A percentile compares a stretch with the other conserved stretches of the same genome.
Conservation (phyloP, 2,329 filamentous ascomycete species). For the Orbilia oligospora region DNA sequence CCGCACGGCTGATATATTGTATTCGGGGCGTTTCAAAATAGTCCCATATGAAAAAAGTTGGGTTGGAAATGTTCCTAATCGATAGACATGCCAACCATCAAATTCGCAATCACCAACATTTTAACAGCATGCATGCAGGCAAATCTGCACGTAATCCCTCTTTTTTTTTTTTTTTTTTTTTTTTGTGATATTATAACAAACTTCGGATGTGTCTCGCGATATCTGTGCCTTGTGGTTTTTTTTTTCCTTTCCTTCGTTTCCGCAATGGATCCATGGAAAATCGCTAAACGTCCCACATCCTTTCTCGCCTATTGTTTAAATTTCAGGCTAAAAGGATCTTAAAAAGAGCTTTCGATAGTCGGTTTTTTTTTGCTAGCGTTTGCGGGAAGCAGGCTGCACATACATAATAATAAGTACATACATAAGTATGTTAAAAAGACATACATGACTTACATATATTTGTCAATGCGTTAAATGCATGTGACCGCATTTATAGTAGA, state of each 20-base stretch:
- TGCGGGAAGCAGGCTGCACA: not conserved
- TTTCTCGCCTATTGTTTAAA: not conserved
- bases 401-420: too few species aligned
- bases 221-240: too few species aligned
- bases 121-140: too few species aligned
- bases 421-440: not conserved
- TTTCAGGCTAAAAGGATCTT: constrained; percentile 4
- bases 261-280: too few species aligned
- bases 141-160: not conserved
- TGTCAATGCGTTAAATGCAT: not conserved
- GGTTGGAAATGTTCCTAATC: not conserved
- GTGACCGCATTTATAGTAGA: too few species aligned
- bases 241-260: too few species aligned
- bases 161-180: too few species aligned
- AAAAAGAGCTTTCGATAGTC: not conserved
- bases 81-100: too few species aligned
- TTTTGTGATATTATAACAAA: too few species aligned
- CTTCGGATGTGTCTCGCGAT: too few species aligned
- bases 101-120: not conserved
- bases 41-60: not conserved
- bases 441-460: not conserved
- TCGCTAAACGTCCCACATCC: not conserved
- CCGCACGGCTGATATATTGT: too few species aligned
- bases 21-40: not conserved
- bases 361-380: not conserved